Evolutionary conservation across 192 early-diverging fungal species (phyloP), one percentile per base, ranked within the genome.

Genomic region (Dissophora ornata): DNA sequence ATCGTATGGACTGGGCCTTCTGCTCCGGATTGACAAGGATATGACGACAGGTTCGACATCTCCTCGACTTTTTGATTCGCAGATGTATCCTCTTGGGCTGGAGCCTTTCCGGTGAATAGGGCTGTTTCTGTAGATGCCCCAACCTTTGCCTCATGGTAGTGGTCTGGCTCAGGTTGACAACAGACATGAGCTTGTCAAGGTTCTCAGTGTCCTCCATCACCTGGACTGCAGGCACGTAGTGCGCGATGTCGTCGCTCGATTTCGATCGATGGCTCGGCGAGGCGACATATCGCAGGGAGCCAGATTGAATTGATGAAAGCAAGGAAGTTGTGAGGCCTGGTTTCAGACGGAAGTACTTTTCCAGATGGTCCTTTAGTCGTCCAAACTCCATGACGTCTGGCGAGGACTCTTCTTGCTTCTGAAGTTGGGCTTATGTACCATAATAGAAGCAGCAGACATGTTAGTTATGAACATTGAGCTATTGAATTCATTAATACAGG

Each of bases 21-120:
- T 91, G 90, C 59, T 97, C 95, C 0, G 97, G 95, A 69, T 96
- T 97, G 58, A 95, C 90, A 21, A 98, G 81, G 41, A 96, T 91
- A 70, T 96, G 91, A 36, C 93, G 89, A 84, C 97, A 98, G 4
- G 83, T 70, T 36, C 93, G 87, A 74, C 97, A 98, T 32, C 94
- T 87, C 36, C 95, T 94, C 0, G 92, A 83, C 25, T 90, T 88
- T 75, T 96, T 96, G 62, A 92, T 95, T 33, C 93, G 88, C 33
- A 98, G 84, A 47, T 91, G 91, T 40, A 97, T 88, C 15, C 95
- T 90, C 75, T 94, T 92, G 13, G 97, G 97, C 47, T 87, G 83
- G 8, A 92, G 68, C n/a, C 86, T 70, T 13, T 86, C 87, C 18
- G 41, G 58, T 29, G 84, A 62, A 49, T 89, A 84, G 13, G 90